phyloP scores from a whole-genome alignment of 139 green algal genomes.

The Ettlia oleoabundans region DNA sequence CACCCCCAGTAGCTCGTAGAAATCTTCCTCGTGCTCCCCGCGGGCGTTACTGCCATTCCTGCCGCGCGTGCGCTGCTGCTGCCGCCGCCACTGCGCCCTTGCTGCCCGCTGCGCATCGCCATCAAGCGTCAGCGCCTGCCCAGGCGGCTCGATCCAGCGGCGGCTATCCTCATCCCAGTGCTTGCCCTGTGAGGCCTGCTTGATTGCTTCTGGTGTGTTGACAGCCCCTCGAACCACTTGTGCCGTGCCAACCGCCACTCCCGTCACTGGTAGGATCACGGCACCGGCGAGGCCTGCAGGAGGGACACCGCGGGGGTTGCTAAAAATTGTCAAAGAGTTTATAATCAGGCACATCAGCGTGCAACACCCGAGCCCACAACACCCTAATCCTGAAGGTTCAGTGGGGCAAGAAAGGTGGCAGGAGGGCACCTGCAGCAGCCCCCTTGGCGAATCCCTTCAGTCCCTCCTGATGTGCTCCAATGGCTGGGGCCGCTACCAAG shows the following conservation, averaged over 20 bases:
- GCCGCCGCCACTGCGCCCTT: constrained; percentile 10
- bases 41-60: neutral
- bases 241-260: constrained; percentile 68
- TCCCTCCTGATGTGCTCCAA: constrained; percentile 74
- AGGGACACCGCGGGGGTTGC: too few species aligned
- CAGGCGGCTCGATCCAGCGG: constrained; percentile 67
- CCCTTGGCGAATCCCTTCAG: constrained; percentile 81
- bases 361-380: too few species aligned
- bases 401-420: neutral
- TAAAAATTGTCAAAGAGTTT: too few species aligned
- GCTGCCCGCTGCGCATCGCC: constrained; percentile 15
- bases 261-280: constrained; percentile 83
- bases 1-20: constrained; percentile 81
- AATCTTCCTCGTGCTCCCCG: constrained; percentile 50
- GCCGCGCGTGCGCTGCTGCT: constrained; percentile 29
- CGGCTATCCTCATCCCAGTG: constrained; percentile 72
- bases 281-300: constrained; percentile 70
- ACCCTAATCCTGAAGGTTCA: too few species aligned
- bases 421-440: constrained; percentile 59
- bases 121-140: constrained; percentile 42
- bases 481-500: constrained; percentile 78
- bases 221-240: constrained; percentile 66
- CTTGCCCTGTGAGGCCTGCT: constrained; percentile 55
- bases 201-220: constrained; percentile 83
- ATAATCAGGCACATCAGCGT: too few species aligned